Conservation (phyloP, 2,329 filamentous ascomycete species). For the Scortechinia acanthostroma region DNA sequence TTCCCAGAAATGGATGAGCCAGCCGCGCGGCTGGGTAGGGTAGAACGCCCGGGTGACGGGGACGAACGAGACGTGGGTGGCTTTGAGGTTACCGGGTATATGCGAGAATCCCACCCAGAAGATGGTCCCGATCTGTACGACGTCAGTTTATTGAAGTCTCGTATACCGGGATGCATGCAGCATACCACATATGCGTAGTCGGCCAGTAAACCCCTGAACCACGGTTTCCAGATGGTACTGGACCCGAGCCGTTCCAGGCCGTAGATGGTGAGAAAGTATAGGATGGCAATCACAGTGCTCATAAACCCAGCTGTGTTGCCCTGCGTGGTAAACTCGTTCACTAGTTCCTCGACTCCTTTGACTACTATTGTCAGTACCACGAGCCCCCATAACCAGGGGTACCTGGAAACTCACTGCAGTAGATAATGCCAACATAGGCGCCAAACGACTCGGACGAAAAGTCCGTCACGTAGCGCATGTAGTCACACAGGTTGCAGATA, state of each 20-base stretch:
- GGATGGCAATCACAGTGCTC: conserved; percentile 14
- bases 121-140: conserved; percentile 31
- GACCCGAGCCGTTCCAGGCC: conserved; percentile 36
- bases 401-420: too few relatives aligned
- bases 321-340: conserved; percentile 33
- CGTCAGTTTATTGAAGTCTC: background rate
- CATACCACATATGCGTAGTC: conserved; percentile 41
- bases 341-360: conserved; percentile 83
- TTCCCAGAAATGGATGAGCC: conserved; percentile 80
- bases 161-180: background rate
- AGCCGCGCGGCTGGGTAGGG: conserved; percentile 66
- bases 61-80: conserved; percentile 28
- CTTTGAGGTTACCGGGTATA: conserved; percentile 34
- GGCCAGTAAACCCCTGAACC: conserved; percentile 33
- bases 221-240: conserved; percentile 31
- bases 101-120: conserved; percentile 46
- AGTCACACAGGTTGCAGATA: conserved; percentile 80
- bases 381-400: too few relatives aligned
- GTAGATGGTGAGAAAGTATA: conserved; percentile 39
- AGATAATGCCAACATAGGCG: conserved; percentile 88
- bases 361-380: too few relatives aligned
- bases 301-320: conserved; percentile 34
- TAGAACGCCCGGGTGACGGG: conserved; percentile 74
- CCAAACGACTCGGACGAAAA: conserved; percentile 93
- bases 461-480: conserved; percentile 78